Percentiles rank a stretch among this genome's conserved stretches.
phyloP scores from a whole-genome alignment of 106 monocot genomes.

The Iris macrosiphon region DNA sequence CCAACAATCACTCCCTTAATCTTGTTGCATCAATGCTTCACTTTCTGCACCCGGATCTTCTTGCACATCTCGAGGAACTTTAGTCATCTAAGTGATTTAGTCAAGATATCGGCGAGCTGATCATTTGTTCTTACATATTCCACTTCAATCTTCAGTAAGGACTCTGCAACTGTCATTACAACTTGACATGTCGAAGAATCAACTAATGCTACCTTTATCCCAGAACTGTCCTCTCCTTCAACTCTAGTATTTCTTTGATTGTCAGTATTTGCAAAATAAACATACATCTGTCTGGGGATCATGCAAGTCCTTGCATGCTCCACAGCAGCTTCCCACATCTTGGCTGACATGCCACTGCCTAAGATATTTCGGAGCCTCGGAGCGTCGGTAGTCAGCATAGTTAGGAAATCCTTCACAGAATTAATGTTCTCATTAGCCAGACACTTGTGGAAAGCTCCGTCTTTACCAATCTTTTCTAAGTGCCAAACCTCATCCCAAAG shows the following conservation, averaged over 20 bases:
- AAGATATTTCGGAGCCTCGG: conserved; percentile 74
- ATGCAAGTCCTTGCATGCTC: conserved; percentile 85
- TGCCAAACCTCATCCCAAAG: conserved; percentile 61
- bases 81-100: too few relatives aligned
- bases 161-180: too few relatives aligned
- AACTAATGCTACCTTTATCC: too few relatives aligned
- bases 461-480: conserved; percentile 81
- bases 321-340: conserved; percentile 87
- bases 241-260: conserved; percentile 5
- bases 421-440: conserved; percentile 62
- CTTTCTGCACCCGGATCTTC: too few relatives aligned
- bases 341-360: conserved; percentile 87
- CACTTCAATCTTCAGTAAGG: too few relatives aligned
- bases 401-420: conserved; percentile 90
- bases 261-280: conserved; percentile 23
- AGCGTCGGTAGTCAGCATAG: conserved; percentile 45
- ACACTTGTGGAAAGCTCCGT: conserved; percentile 95
- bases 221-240: too few relatives aligned
- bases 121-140: too few relatives aligned
- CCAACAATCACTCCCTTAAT: too few relatives aligned
- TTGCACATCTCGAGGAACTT: too few relatives aligned
- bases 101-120: too few relatives aligned
- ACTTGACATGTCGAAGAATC: too few relatives aligned
- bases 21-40: too few relatives aligned
- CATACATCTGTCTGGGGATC: conserved; percentile 32